Conservation (phyloP, 805 yeast genomes). For the Schwanniomyces yamadae region DNA sequence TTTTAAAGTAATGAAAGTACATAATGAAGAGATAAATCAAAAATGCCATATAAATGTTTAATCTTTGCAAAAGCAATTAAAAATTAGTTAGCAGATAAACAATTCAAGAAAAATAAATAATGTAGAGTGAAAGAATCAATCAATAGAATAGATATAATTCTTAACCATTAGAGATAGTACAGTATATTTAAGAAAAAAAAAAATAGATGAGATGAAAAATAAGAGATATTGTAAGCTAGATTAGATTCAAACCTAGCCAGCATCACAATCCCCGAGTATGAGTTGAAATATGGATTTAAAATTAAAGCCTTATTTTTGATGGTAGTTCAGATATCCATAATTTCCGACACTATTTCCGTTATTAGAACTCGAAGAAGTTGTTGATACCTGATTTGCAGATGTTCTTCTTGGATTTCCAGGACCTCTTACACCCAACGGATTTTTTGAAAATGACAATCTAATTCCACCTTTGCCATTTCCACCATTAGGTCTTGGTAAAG, state of each 20-base stretch:
- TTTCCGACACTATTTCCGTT: constrained; percentile 27
- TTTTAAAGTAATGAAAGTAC: constrained; percentile 1
- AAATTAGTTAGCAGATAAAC: no score
- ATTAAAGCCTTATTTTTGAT: constrained; percentile 18
- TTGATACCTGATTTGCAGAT: constrained; percentile 26
- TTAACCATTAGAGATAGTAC: constrained; percentile 6
- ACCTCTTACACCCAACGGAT: constrained; percentile 95
- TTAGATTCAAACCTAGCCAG: background rate
- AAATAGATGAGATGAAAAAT: constrained; percentile 8
- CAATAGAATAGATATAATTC: constrained; percentile 1
- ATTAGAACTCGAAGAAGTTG: constrained; percentile 12
- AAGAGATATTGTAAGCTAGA: constrained; percentile 1
- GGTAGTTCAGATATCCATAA: constrained; percentile 37
- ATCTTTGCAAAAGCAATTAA: constrained; percentile 3
- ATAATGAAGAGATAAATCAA: constrained; percentile 2
- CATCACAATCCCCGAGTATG: constrained; percentile 1
- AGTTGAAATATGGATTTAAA: background rate
- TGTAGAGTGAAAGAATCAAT: no score
- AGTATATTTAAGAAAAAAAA: constrained; percentile 11
- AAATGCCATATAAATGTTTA: constrained; percentile 4
- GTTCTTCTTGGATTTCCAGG: constrained; percentile 46
- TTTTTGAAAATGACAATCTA: constrained; percentile 88
- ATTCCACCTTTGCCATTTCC: constrained; percentile 86
- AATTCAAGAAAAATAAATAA: no score
- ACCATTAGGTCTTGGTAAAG: constrained; percentile 77